A percentile compares a stretch with the other conserved stretches of the same genome.
These are phyloP conservation scores for Hanseniaspora hatyaiensis DNA, from an alignment of 805 yeast species.

Conservation along the genomic window DNA sequence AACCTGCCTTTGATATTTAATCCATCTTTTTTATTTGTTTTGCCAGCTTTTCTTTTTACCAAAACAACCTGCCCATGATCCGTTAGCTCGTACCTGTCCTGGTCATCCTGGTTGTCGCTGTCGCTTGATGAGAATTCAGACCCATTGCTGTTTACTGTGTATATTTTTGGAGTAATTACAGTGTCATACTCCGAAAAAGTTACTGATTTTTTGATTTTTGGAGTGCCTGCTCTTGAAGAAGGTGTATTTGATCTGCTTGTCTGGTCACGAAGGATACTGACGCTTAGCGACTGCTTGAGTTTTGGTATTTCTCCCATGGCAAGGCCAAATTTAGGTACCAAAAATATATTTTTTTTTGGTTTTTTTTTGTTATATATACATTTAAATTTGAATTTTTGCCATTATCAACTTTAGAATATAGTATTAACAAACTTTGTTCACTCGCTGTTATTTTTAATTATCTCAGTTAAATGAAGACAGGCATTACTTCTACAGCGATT, in stretches of 20 bases:
- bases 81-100: slow-evolving; percentile 7
- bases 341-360: no score
- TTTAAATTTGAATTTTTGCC: no score
- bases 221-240: background rate
- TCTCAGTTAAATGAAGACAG: no score
- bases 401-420: no score
- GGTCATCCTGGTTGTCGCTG: slow-evolving; percentile 8
- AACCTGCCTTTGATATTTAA: background rate
- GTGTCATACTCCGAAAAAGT: slow-evolving; percentile 18
- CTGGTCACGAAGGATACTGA: background rate
- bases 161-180: slow-evolving; percentile 16
- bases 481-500: no score
- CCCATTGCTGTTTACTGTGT: background rate
- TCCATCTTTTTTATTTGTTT: background rate
- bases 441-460: no score
- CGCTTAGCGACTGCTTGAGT: background rate
- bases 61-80: slow-evolving; percentile 5
- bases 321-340: no score
- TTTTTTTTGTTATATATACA: no score
- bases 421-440: no score
- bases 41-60: background rate
- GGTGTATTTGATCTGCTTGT: background rate
- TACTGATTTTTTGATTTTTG: slow-evolving; percentile 14
- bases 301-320: no score
- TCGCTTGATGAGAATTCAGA: background rate